These are phyloP conservation scores for Biscutella laevigata DNA, from an alignment of 441 rosid genomes.

Conservation along the genomic window DNA sequence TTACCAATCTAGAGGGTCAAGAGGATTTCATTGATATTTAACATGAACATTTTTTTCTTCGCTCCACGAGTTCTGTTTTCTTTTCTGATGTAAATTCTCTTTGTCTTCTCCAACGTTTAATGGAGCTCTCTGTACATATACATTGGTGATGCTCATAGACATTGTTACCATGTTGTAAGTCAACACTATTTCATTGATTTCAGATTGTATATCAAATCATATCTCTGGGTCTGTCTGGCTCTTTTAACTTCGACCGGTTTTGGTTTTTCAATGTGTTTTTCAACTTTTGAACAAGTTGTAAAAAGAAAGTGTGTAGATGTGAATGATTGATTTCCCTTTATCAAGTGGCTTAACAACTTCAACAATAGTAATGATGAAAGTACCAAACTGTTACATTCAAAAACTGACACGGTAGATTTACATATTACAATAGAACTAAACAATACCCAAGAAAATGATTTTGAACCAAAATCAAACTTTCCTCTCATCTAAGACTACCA, in stretches of 20 bases:
- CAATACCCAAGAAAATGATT: constrained; percentile 5
- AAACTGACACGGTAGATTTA: not conserved
- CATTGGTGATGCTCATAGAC: constrained; percentile 19
- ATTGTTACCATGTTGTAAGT: constrained; percentile 24
- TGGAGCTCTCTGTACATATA: constrained; percentile 13
- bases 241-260: not conserved
- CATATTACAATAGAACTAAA: not conserved
- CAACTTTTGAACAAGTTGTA: too few relatives aligned
- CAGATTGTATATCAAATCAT: not conserved
- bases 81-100: not conserved
- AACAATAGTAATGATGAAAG: not conserved
- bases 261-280: not conserved
- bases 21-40: constrained; percentile 34
- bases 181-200: not conserved
- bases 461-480: not conserved
- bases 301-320: too few relatives aligned
- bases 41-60: constrained; percentile 7
- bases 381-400: not conserved
- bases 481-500: constrained; percentile 11
- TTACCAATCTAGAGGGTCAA: constrained; percentile 59
- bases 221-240: not conserved
- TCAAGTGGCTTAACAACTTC: not conserved
- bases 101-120: constrained; percentile 3
- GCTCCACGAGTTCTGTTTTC: not conserved
- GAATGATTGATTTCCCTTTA: not conserved